Conservation (phyloP, 805 yeast species). For the Nakazawaea molendinolei region DNA sequence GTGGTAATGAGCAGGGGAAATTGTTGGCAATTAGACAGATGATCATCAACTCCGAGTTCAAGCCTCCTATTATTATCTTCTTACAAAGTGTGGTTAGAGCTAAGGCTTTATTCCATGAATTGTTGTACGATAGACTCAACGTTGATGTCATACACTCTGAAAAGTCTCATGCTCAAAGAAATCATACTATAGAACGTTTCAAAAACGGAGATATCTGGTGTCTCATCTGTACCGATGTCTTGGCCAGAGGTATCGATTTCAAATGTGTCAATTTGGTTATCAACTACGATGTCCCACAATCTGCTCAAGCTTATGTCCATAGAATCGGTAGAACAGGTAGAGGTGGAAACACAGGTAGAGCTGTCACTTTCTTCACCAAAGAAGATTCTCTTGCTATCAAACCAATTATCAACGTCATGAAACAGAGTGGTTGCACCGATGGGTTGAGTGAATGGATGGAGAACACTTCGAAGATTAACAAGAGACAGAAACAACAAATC, state of each 20-base stretch:
- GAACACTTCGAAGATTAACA: constrained; percentile 55
- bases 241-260: constrained; percentile 96
- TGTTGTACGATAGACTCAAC: constrained; percentile 83
- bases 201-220: constrained; percentile 93
- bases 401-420: constrained; percentile 90
- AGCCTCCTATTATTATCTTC: constrained; percentile 90
- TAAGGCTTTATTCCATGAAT: constrained; percentile 89
- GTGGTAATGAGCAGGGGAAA: constrained; percentile 96
- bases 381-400: constrained; percentile 73
- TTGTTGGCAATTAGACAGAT: constrained; percentile 84
- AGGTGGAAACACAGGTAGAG: constrained; percentile 81
- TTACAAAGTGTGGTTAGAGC: constrained; percentile 91
- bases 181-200: constrained; percentile 75
- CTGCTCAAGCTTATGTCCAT: constrained; percentile 93
- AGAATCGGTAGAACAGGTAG: constrained; percentile 99
- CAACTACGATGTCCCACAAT: constrained; percentile 93
- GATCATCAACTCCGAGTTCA: constrained; percentile 75
- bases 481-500: constrained; percentile 53
- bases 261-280: constrained; percentile 92
- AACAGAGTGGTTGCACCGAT: constrained; percentile 69
- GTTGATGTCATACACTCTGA: constrained; percentile 97
- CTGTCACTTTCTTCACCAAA: constrained; percentile 89
- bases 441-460: constrained; percentile 80
- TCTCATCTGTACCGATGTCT: constrained; percentile 90
- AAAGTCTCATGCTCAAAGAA: constrained; percentile 83